Conservation (phyloP, 331 rosid genomes). For the Saraca asoca region DNA sequence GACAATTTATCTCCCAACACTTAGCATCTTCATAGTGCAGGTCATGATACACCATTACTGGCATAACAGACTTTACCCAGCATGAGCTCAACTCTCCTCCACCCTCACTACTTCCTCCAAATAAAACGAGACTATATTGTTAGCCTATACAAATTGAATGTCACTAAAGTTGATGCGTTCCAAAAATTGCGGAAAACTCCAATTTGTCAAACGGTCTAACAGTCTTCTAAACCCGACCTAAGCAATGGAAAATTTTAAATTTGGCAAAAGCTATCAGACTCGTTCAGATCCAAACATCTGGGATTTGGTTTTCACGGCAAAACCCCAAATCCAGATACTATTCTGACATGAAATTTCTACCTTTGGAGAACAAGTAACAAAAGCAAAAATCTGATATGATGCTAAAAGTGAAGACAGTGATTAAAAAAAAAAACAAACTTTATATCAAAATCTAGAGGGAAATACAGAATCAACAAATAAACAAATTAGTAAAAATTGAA, state of each 20-base stretch:
- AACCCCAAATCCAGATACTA: slow-evolving; percentile 15
- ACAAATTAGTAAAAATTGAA: slow-evolving; percentile 2
- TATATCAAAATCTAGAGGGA: slow-evolving; percentile 20
- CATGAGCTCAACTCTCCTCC: neutral
- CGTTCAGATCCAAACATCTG: slow-evolving; percentile 32
- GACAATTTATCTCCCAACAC: slow-evolving; percentile 13
- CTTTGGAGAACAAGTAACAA: slow-evolving; percentile 3
- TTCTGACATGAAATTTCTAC: slow-evolving; percentile 2
- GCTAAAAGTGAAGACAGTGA: slow-evolving; percentile 6
- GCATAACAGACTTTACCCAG: slow-evolving; percentile 3
- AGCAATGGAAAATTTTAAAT: slow-evolving; percentile 3
- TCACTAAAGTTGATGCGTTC: slow-evolving; percentile 10
- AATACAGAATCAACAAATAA: neutral
- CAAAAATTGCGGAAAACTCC: slow-evolving; percentile 6
- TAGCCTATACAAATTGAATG: slow-evolving; percentile 5
- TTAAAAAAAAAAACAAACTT: no score
- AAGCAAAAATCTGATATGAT: neutral
- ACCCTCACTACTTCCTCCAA: no score
- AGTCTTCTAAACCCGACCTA: neutral
- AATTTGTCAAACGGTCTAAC: slow-evolving; percentile 9
- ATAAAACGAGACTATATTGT: neutral
- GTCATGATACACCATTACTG: neutral
- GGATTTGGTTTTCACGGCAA: neutral
- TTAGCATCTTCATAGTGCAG: slow-evolving; percentile 15
- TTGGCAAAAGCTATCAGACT: slow-evolving; percentile 18